phyloP scores from a whole-genome alignment of 768 basidiomycete species.

The Termitomyces sp. region DNA sequence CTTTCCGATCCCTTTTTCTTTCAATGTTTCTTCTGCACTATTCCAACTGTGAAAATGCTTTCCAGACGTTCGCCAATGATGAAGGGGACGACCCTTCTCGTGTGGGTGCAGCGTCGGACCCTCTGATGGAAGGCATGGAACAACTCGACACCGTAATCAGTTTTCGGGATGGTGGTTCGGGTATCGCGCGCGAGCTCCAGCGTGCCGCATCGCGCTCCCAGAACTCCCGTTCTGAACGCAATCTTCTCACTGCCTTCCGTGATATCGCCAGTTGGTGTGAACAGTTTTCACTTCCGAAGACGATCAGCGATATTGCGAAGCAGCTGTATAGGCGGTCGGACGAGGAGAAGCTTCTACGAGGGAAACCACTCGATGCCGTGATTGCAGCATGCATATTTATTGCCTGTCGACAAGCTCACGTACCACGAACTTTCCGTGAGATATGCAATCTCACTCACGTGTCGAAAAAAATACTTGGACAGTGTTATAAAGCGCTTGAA shows the following conservation, averaged over 20 bases:
- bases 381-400: slow-evolving; percentile 99
- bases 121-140: slow-evolving; percentile 90
- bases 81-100: slow-evolving; percentile 99
- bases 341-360: slow-evolving; percentile 89
- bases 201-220: slow-evolving; percentile 84
- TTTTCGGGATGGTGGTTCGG: slow-evolving; percentile 92
- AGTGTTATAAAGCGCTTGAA: slow-evolving; percentile 87
- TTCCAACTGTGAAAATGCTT: slow-evolving; percentile 14
- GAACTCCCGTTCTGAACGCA: slow-evolving; percentile 75
- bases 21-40: slow-evolving; percentile 2
- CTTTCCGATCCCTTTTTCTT: slow-evolving; percentile 10
- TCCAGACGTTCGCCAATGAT: slow-evolving; percentile 96
- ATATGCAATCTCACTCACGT: slow-evolving; percentile 92
- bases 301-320: slow-evolving; percentile 93
- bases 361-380: slow-evolving; percentile 88
- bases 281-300: slow-evolving; percentile 89
- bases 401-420: slow-evolving; percentile 91
- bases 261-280: slow-evolving; percentile 95
- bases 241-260: slow-evolving; percentile 82
- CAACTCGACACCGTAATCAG: slow-evolving; percentile 94
- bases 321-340: slow-evolving; percentile 96
- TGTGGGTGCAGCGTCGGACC: slow-evolving; percentile 95
- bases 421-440: slow-evolving; percentile 94
- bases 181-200: slow-evolving; percentile 87
- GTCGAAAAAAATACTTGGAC: slow-evolving; percentile 91